Base-by-base conservation (phyloP, 352 stramenopile species). In the Phytopythium helicoides region DNA sequence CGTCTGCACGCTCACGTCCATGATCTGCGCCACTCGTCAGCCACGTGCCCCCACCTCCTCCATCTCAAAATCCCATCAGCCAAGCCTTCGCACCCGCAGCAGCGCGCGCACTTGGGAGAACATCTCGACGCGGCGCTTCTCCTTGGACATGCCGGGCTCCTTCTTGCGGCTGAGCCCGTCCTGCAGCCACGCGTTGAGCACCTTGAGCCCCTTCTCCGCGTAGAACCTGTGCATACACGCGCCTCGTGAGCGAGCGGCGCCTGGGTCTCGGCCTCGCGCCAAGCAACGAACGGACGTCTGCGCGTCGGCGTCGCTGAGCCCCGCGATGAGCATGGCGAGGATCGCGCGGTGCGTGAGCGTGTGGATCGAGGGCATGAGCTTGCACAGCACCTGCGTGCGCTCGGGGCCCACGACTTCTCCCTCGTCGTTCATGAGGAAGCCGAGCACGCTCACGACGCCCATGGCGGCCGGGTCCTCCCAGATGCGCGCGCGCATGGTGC, bases 301-400 rank as follows among this genome's bases (percentile, higher is more conserved):
- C 35, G 67, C 68, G 62, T 92, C 81, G 47, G 68, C 68, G 60
- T 88, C 77, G 66, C 66, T 86, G 58, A 92, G 75, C 35, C 76
- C 71, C 26, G 67, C 64, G 42, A 92, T 62, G 40, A 92, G 72
- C 67, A 92, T 82, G 37, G 75, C 79, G 48, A 92, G 66, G 38
- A 90, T 87, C 14, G 77, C 81, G 60, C 81, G 81, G 58, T 92
- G 81, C 42, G 81, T 78, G 36, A 76, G 53, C 60, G 81, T 92
- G 66, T 90, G 77, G 59, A 92, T 90, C 37, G 76, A 90, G 40
- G 81, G 77, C 81, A 92, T 86, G 66, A 92, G 81, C 53, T 88
- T 86, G 65, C 79, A 89, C 33, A 90, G 67, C 54, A 90, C 73
- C 59, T 88, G 70, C 48, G 79, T 92, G 64, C 77, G 77, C 56